Percentiles rank a stretch among this genome's conserved stretches.
Conservation (phyloP, 2,329 filamentous ascomycete species). For the Diaporthe sp. region DNA sequence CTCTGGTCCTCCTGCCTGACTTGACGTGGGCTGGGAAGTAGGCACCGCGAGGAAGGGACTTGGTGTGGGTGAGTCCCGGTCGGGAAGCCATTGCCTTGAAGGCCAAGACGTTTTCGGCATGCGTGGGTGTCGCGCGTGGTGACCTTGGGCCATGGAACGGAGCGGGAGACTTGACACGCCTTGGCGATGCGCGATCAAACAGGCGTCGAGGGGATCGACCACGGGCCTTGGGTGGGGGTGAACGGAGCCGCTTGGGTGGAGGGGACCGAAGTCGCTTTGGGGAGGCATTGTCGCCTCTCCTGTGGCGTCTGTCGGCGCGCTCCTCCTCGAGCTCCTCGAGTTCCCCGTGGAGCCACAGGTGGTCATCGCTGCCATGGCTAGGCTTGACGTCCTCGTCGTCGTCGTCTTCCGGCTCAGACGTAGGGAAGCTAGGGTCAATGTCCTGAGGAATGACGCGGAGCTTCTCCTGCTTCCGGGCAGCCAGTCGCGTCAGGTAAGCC, state of each 20-base stretch:
- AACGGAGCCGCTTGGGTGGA: slow-evolving; percentile 58
- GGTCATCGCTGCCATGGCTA: slow-evolving; percentile 72
- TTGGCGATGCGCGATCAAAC: slow-evolving; percentile 77
- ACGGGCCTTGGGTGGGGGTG: slow-evolving; percentile 62
- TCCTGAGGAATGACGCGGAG: slow-evolving; percentile 90
- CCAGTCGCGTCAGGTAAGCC: slow-evolving; percentile 87
- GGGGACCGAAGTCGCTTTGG: slow-evolving; percentile 71
- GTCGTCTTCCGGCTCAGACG: slow-evolving; percentile 89
- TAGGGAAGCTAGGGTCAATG: slow-evolving; percentile 96
- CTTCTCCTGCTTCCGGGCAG: slow-evolving; percentile 83
- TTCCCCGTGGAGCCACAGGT: slow-evolving; percentile 77
- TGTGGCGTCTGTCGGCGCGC: slow-evolving; percentile 58
- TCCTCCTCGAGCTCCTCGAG: slow-evolving; percentile 75
- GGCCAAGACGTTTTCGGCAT: slow-evolving; percentile 51
- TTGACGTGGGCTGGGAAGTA: slow-evolving; percentile 72
- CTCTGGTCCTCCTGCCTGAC: slow-evolving; percentile 42
- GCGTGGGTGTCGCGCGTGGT: slow-evolving; percentile 57
- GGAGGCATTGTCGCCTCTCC: slow-evolving; percentile 62
- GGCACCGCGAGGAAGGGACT: slow-evolving; percentile 85
- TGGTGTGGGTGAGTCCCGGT: slow-evolving; percentile 79
- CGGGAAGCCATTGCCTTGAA: slow-evolving; percentile 64
- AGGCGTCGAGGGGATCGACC: slow-evolving; percentile 68
- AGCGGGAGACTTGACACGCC: slow-evolving; percentile 76
- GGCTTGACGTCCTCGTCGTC: slow-evolving; percentile 76
- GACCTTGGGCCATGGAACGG: slow-evolving; percentile 65